Base-by-base conservation (phyloP, 106 monocot genomes). In the Cymbidium sinense region DNA sequence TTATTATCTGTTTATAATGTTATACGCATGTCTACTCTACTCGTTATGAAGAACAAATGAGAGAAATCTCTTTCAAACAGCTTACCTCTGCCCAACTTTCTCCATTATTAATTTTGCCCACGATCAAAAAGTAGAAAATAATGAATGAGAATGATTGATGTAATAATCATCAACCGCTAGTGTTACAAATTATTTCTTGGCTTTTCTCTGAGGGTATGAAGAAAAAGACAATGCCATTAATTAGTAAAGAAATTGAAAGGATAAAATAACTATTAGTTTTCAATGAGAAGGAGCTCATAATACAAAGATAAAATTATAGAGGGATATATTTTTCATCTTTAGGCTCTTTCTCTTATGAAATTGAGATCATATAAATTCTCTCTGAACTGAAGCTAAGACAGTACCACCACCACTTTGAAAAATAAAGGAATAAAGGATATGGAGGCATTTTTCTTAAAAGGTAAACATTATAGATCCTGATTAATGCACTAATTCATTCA, bases 241-340 rank as follows among this genome's bases (percentile, higher is more conserved):
- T 18, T 37, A 71, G 20, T 9, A 21, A 5, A 6, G 27, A 35
- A 21, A 73, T 27, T 72, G 18, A 34, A 39, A 7, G 70, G 28
- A 70, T 47, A 28, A 33, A 70, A 36, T 8, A 34, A 5, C 36
- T 12, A 0, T 1, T 7, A 43, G 73, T n/a, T 23, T 74, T 74
- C 37, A 13, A 2, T n/a, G 74, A 44, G 25, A 2, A 74, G 15
- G n/a, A 44, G 28, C 74, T 27, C 21, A 74, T 44, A 43, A 44
- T 43, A 21, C 74, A 74, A 74, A 71, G 3, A 74, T 43, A 27
- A 2, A 74, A 74, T 74, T 28, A 74, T 74, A 44, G 74, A 27
- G 74, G 23, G 1, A 21, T 15, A 39, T 72, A 12, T 17, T 13
- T n/a, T 72, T 37, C 19, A 72, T 72, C 28, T 28, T 15, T 11